Evolutionary conservation across 2,329 filamentous ascomycete genomes (phyloP), one percentile per base, ranked within the genome.

Genomic region (Macroventuria anomochaeta): DNA sequence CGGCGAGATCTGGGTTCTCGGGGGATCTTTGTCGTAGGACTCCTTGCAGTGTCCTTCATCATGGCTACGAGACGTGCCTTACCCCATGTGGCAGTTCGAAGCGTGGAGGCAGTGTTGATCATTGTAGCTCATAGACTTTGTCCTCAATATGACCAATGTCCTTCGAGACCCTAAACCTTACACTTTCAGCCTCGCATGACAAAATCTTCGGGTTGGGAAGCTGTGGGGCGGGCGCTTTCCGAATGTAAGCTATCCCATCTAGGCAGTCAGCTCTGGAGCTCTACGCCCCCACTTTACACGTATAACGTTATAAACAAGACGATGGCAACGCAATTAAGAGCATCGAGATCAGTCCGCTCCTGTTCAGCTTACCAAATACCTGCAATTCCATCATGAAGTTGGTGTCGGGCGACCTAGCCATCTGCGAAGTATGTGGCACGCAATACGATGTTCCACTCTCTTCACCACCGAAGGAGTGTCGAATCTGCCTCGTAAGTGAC

Each of bases 1-100:
- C 71, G 95, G 95, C 3, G 90, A 97, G 76, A 82, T 97, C 63
- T 96, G 91, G 91, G 83, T 93, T 31, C 69, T 90, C 55, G 84
- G 84, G 61, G 81, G 80, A 4, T 83, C 88, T 20, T 67, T 88
- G 53, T 41, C 44, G 17, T 54, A 40, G 17, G 4, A 10, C 7
- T 5, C 18, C 3, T 26, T 32, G 39, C 10, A 39, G 29, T 28
- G 10, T 7, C 12, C 5, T 28, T 33, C 15, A 36, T 29, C 10
- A 25, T 33, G 15, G 32, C 11, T 7, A 38, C 15, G 32, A 26
- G 18, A 6, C 12, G 17, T 18, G 2, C 12, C 15, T 34, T 28
- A 18, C 42, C 23, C 20, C 2, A 15, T 34, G 7, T 28, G n/a
- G 42, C 12, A 53, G 7, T 32, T 12, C 6, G 12, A 53, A 25